Conservation (phyloP, 2,329 filamentous ascomycete genomes). For the Ophiocordyceps camponoti-floridani region DNA sequence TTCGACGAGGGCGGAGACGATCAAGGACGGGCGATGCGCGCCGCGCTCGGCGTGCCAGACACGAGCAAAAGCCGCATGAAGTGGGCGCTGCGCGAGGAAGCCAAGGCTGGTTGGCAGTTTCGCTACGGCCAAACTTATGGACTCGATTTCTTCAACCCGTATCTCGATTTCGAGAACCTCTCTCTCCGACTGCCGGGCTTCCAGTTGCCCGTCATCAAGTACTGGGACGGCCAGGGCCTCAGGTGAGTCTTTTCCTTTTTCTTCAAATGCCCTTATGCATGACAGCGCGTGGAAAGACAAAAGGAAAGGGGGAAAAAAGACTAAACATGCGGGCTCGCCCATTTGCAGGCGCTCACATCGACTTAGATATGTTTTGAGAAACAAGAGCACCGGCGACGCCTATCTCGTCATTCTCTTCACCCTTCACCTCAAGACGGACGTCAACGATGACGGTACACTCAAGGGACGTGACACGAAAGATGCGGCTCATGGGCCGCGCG, state of each 20-base stretch:
- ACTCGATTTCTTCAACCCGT: conserved; percentile 72
- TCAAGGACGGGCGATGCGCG: conserved; percentile 27
- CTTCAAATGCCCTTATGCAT: not conserved
- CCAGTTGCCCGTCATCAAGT: conserved; percentile 53
- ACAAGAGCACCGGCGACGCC: conserved; percentile 52
- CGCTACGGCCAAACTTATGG: conserved; percentile 33
- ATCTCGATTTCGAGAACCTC: conserved; percentile 68
- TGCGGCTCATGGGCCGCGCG: conserved; percentile 4
- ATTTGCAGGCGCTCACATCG: conserved; percentile 51
- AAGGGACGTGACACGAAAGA: conserved; percentile 21
- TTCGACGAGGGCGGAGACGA: conserved; percentile 51
- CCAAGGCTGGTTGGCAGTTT: conserved; percentile 35
- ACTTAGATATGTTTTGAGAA: conserved; percentile 83
- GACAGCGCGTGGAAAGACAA: not conserved
- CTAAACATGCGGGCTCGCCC: conserved; percentile 4
- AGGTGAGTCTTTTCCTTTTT: conserved; percentile 32
- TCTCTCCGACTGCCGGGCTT: conserved; percentile 56
- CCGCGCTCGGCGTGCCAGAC: conserved; percentile 29
- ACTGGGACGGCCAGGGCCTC: conserved; percentile 64
- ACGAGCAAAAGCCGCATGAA: conserved; percentile 36
- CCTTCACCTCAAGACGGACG: conserved; percentile 50
- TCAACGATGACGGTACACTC: conserved; percentile 38
- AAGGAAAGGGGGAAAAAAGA: not conserved
- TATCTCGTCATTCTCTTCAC: conserved; percentile 73
- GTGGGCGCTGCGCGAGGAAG: conserved; percentile 32